A percentile compares a stretch with the other conserved stretches of the same genome.
These are phyloP conservation scores for Mucor lusitanicus DNA, from an alignment of 371 early-diverging fungal genomes.

Conservation along the genomic window DNA sequence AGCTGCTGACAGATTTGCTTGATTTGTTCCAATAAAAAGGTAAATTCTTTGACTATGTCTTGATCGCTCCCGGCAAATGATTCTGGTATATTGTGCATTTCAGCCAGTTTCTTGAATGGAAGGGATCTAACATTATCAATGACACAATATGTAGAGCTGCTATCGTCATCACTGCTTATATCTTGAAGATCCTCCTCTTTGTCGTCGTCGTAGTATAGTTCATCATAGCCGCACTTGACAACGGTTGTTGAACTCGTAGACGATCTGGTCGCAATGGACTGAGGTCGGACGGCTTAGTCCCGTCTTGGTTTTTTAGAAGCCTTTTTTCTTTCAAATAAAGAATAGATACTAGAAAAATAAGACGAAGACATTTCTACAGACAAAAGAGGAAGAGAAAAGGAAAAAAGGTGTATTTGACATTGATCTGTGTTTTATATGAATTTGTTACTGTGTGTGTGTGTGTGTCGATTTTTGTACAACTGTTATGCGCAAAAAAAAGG, in stretches of 20 bases:
- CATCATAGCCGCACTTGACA: background rate
- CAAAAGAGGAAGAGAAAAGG: background rate
- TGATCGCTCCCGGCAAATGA: background rate
- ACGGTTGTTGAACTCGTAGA: background rate
- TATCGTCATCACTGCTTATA: background rate
- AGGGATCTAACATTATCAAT: background rate
- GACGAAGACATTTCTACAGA: background rate
- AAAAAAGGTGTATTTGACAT: background rate
- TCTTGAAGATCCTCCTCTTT: background rate
- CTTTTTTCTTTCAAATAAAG: background rate
- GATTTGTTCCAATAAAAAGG: background rate
- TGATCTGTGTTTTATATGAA: background rate
- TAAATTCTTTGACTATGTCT: background rate
- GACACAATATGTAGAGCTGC: background rate
- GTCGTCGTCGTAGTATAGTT: background rate
- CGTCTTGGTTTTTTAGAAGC: background rate
- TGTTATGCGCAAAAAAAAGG: background rate
- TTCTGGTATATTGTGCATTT: background rate
- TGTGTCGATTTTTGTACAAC: background rate
- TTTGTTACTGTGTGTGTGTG: background rate
- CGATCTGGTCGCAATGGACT: background rate
- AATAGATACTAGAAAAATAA: background rate
- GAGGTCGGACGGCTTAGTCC: background rate
- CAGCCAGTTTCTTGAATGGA: background rate
- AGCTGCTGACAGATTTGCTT: constrained; percentile 8